Percentiles rank a stretch among this genome's conserved stretches.
Conservation (phyloP, 768 basidiomycete genomes). For the Leccinum subtestaceum region DNA sequence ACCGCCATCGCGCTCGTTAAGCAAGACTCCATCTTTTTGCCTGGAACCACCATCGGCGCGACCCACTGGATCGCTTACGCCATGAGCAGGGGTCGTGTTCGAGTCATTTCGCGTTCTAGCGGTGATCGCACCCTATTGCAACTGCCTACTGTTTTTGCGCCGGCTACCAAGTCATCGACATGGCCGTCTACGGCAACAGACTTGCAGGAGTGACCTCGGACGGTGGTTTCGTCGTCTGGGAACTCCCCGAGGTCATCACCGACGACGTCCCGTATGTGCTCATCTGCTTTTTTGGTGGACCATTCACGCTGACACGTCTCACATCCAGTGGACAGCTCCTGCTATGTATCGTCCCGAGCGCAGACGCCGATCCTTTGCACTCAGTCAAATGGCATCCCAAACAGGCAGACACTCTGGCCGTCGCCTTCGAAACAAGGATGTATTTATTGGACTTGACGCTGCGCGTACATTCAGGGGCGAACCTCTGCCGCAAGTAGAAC, state of each 20-base stretch:
- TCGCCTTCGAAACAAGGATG: constrained; percentile 76
- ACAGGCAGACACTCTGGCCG: constrained; percentile 73
- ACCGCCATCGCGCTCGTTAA: constrained; percentile 87
- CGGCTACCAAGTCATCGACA: constrained; percentile 67
- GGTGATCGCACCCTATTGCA: constrained; percentile 86
- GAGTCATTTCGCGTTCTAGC: constrained; percentile 84
- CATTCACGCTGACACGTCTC: constrained; percentile 8
- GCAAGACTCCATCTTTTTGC: constrained; percentile 80
- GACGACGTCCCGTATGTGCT: constrained; percentile 80
- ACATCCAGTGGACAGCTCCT: constrained; percentile 57
- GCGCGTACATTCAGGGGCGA: constrained; percentile 60
- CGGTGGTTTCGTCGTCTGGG: constrained; percentile 88
- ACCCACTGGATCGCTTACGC: constrained; percentile 93
- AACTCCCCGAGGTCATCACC: constrained; percentile 76
- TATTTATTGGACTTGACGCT: constrained; percentile 75
- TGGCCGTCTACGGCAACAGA: constrained; percentile 81
- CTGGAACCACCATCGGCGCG: constrained; percentile 85
- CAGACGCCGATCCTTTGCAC: constrained; percentile 59
- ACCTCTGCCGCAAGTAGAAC: constrained; percentile 64
- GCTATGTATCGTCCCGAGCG: constrained; percentile 64
- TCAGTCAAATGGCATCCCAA: constrained; percentile 90
- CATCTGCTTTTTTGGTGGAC: background rate
- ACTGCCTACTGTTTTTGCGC: constrained; percentile 60
- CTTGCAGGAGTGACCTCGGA: constrained; percentile 86
- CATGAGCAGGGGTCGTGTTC: constrained; percentile 88